phyloP scores from a whole-genome alignment of 257 asterid species.

The Avicennia marina region DNA sequence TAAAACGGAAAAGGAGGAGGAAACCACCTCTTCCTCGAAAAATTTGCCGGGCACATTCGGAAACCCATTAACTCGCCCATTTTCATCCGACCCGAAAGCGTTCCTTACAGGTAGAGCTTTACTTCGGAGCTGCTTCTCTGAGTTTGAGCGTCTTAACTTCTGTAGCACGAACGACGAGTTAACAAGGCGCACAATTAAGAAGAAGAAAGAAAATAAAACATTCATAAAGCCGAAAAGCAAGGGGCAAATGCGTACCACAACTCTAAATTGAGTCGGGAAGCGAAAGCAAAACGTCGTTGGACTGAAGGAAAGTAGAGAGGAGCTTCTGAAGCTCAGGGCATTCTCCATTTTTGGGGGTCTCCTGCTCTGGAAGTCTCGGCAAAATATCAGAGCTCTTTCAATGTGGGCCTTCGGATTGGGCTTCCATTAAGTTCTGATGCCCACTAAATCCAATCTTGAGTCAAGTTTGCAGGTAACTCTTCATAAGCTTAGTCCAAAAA shows the following conservation, averaged over 20 bases:
- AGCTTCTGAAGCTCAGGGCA: conserved; percentile 56
- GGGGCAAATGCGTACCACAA: conserved; percentile 30
- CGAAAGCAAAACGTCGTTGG: conserved; percentile 45
- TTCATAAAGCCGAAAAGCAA: not conserved
- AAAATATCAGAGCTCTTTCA: not conserved
- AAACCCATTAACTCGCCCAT: conserved; percentile 39
- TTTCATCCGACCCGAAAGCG: conserved; percentile 48
- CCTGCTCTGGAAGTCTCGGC: conserved; percentile 19
- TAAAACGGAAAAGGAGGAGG: conserved; percentile 3
- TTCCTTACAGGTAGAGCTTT: conserved; percentile 27
- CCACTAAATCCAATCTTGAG: no score
- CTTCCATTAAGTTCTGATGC: no score
- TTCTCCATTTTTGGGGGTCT: conserved; percentile 54
- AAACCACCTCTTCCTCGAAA: conserved; percentile 78
- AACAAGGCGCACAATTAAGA: conserved; percentile 12
- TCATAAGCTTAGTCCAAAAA: no score
- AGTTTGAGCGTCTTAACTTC: conserved; percentile 44
- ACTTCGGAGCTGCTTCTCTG: conserved; percentile 26
- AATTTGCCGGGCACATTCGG: conserved; percentile 44
- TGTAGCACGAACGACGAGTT: conserved; percentile 22
- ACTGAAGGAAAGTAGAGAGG: conserved; percentile 42
- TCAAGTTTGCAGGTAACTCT: no score
- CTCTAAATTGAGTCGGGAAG: conserved; percentile 27
- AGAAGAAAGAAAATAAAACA: not conserved
- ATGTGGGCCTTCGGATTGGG: no score